Conservation (phyloP, 768 basidiomycete species). For the Jaapia argillacea region DNA sequence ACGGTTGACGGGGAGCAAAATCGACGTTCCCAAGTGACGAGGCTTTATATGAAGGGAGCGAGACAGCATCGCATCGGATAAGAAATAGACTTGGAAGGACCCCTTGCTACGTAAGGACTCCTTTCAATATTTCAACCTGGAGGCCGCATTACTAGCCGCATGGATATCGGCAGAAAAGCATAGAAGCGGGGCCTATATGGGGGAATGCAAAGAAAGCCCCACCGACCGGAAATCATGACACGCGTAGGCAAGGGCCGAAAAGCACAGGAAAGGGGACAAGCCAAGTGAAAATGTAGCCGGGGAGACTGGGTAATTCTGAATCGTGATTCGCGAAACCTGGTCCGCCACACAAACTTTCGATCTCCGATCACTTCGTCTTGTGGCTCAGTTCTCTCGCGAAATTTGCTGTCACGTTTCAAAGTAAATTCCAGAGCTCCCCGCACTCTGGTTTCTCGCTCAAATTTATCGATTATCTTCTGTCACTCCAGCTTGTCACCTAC, state of each 20-base stretch:
- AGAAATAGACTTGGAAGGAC: constrained; percentile 14
- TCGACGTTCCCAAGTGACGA: neutral
- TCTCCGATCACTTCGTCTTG: no score
- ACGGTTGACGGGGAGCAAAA: neutral
- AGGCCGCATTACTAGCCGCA: constrained; percentile 8
- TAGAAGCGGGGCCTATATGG: neutral
- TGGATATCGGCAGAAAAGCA: constrained; percentile 8
- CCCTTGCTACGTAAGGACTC: constrained; percentile 20
- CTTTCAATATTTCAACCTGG: constrained; percentile 10
- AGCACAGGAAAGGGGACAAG: neutral
- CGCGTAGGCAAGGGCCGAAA: neutral
- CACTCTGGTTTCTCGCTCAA: no score
- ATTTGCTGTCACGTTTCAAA: no score
- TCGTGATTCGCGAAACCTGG: no score
- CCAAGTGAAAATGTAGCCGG: no score
- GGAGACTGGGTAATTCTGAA: no score
- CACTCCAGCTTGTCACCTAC: no score
- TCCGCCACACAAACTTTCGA: no score
- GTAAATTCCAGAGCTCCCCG: no score
- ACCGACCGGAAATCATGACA: neutral
- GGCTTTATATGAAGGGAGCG: neutral
- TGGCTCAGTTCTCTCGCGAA: no score
- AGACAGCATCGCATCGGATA: constrained; percentile 19
- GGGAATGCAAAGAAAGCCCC: neutral
- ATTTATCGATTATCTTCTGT: no score